Evolutionary conservation across 345 rosid species (phyloP), one percentile per base, ranked within the genome.

Genomic region (Gynandropsis gynandra): DNA sequence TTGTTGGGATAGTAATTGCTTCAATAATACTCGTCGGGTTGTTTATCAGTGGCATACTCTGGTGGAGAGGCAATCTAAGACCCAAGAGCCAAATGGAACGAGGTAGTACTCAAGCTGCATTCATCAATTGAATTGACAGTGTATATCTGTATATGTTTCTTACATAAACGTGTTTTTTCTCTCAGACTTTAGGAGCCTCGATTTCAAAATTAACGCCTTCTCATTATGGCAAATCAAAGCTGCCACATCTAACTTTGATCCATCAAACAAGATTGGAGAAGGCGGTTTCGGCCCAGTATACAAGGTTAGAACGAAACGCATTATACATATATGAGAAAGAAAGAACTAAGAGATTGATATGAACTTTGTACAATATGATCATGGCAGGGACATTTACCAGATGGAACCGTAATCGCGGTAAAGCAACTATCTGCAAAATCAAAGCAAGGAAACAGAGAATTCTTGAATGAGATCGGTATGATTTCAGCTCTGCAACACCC

Each of bases 271-370:
- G 64, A 67, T 81, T 5, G 84, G 84, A 24, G 81, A 81, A 68
- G 88, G 88, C 39, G 81, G 88, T 15, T 81, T 81, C 5, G 88
- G 88, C 50, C 74, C 84, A 38, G 88, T 78, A 11, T 74, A 70
- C 64, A 81, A 76, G 84, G 84, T 81, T 9, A 41, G 53, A 34
- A 54, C 47, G 19, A 59, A 39, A 59, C 29, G 16, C n/a, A n/a
- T n/a, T n/a, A n/a, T n/a, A 45, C 0, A 10, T 16, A 17, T n/a
- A 4, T 9, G 13, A 31, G 39, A 20, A 31, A 42, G n/a, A 15
- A 15, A 39, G 4, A 48, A 44, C 43, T 43, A 8, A 15, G 9
- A 15, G 13, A 14, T 20, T 31, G 21, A 41, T 42, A 14, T 2
- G 9, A 5, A 38, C 33, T 13, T 20, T 13, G 9, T 65, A 11